Percentiles rank a stretch among this genome's conserved stretches.
phyloP scores from a whole-genome alignment of 768 basidiomycete genomes.

The Hysterangium stoloniferum region DNA sequence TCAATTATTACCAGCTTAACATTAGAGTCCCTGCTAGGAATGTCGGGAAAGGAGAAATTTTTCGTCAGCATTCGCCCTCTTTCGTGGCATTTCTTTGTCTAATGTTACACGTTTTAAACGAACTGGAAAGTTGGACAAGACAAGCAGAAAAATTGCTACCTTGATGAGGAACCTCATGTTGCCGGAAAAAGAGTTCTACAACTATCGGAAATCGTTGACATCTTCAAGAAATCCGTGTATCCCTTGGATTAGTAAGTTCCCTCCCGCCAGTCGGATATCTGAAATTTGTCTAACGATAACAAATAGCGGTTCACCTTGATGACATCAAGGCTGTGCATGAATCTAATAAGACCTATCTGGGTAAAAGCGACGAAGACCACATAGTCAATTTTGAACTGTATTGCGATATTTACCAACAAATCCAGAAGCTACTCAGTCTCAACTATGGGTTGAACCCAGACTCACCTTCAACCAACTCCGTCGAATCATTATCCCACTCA shows the following conservation, averaged over 20 bases:
- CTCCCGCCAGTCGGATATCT: background rate
- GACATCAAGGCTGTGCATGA: background rate
- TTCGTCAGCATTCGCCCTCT: constrained; percentile 36
- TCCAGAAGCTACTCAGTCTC: background rate
- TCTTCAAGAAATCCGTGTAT: constrained; percentile 24
- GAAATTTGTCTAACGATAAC: background rate
- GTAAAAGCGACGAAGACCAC: background rate
- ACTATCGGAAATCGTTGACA: constrained; percentile 30
- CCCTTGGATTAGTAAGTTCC: constrained; percentile 32
- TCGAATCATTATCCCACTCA: no score
- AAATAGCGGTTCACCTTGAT: background rate
- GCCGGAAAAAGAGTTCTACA: constrained; percentile 28
- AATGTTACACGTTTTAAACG: constrained; percentile 29
- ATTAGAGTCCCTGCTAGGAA: constrained; percentile 24
- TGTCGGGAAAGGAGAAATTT: constrained; percentile 38
- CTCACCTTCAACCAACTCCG: no score
- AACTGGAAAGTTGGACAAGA: constrained; percentile 26
- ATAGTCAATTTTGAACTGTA: background rate
- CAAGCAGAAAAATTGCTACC: constrained; percentile 24
- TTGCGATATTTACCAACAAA: background rate
- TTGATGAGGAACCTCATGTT: constrained; percentile 29
- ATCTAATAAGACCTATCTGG: background rate
- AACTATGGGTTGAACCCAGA: no score
- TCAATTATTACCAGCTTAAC: background rate
- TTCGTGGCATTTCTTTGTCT: constrained; percentile 34